Percentiles rank a stretch among this genome's conserved stretches.
Evolutionary conservation across 2,329 filamentous ascomycete species (phyloP).

Genomic region (Stagonosporopsis chrysanthemi): DNA sequence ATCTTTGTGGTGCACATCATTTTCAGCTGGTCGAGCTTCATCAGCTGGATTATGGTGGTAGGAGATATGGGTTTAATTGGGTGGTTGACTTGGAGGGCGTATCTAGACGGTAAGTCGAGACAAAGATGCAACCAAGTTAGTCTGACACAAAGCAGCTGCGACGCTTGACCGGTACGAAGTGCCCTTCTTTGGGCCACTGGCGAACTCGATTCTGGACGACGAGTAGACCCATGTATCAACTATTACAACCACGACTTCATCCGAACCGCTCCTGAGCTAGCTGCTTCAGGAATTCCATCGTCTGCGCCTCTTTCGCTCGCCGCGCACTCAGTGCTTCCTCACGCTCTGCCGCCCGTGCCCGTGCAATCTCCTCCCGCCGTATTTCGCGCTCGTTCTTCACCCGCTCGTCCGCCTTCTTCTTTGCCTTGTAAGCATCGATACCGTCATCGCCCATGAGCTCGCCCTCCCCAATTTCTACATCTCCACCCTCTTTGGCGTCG

Average conservation of each 20-base stretch:
- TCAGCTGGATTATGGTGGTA: slow-evolving; percentile 84
- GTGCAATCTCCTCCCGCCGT: slow-evolving; percentile 77
- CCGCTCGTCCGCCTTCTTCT: slow-evolving; percentile 69
- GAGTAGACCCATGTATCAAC: slow-evolving; percentile 60
- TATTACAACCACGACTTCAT: slow-evolving; percentile 13
- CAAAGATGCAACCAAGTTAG: neutral
- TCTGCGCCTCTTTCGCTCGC: slow-evolving; percentile 80
- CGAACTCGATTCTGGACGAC: slow-evolving; percentile 89
- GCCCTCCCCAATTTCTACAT: slow-evolving; percentile 71
- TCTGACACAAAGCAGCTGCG: slow-evolving; percentile 57
- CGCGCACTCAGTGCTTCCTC: slow-evolving; percentile 77
- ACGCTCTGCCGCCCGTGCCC: slow-evolving; percentile 78
- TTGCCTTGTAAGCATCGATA: slow-evolving; percentile 70
- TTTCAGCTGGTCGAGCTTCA: slow-evolving; percentile 81
- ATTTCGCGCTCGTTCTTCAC: slow-evolving; percentile 87
- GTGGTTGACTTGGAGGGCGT: slow-evolving; percentile 79
- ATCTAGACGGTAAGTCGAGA: slow-evolving; percentile 75
- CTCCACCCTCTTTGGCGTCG: slow-evolving; percentile 69
- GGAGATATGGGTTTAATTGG: slow-evolving; percentile 78
- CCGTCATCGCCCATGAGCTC: slow-evolving; percentile 80
- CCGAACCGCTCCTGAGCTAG: slow-evolving; percentile 76
- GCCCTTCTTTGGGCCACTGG: slow-evolving; percentile 83
- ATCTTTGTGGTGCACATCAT: slow-evolving; percentile 78
- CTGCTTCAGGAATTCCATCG: slow-evolving; percentile 80
- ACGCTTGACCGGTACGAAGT: slow-evolving; percentile 77